Percentiles rank a stretch among this genome's conserved stretches.
These are phyloP conservation scores for Microbotryum violaceum DNA, from an alignment of 1,284 basidiomycete genomes.

Conservation along the genomic window DNA sequence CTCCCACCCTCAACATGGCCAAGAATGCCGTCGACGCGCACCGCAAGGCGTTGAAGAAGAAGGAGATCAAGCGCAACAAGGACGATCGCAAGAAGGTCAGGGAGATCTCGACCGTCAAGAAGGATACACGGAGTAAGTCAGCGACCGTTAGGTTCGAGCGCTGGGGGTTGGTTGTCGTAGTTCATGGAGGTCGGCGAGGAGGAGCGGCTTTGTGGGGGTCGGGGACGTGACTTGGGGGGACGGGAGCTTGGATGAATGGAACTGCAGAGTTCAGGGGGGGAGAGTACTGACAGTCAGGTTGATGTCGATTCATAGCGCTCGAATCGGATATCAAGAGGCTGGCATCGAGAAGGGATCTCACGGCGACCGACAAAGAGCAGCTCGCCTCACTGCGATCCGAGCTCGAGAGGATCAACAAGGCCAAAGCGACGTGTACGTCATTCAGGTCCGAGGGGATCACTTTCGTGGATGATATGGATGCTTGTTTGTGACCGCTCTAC, in stretches of 20 bases:
- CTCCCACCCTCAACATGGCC: slow-evolving; percentile 14
- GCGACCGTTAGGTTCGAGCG: not conserved
- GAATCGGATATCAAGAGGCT: slow-evolving; percentile 32
- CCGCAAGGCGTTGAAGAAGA: slow-evolving; percentile 39
- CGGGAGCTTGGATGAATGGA: no score
- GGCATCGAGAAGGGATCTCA: slow-evolving; percentile 28
- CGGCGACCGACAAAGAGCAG: slow-evolving; percentile 42
- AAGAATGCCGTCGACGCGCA: slow-evolving; percentile 41
- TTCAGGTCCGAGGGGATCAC: no score
- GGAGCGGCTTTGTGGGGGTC: not conserved
- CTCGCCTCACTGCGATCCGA: slow-evolving; percentile 65
- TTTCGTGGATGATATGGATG: not conserved
- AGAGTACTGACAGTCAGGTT: no score
- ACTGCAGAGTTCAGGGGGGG: not conserved
- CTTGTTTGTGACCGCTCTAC: not conserved
- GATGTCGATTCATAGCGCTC: slow-evolving; percentile 12
- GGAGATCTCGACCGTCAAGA: slow-evolving; percentile 34
- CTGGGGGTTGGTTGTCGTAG: not conserved
- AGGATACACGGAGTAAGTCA: slow-evolving; percentile 26
- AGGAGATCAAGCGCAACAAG: slow-evolving; percentile 39
- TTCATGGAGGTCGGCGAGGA: not conserved
- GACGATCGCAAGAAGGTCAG: slow-evolving; percentile 34
- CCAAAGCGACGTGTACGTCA: slow-evolving; percentile 63
- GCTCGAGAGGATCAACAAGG: slow-evolving; percentile 64
- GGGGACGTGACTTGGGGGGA: slow-evolving; percentile 17